Evolutionary conservation across 2,329 filamentous ascomycete species (phyloP).

Genomic region (Pseudogymnoascus sp.): DNA sequence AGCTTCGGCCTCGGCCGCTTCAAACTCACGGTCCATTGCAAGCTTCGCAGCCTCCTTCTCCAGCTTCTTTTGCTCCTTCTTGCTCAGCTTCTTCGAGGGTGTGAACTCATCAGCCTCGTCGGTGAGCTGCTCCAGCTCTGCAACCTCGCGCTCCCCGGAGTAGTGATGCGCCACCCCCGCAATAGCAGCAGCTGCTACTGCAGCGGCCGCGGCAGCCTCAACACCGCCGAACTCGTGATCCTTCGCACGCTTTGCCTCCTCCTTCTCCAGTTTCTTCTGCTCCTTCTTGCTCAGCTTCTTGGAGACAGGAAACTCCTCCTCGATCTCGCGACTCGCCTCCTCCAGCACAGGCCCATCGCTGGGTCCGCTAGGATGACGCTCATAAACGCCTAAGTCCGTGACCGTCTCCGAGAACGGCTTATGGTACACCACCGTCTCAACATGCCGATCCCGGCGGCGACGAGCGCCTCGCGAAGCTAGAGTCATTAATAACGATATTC

Average conservation of each 20-base stretch:
- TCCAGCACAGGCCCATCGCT: slow-evolving; percentile 27
- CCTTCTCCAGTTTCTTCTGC: slow-evolving; percentile 40
- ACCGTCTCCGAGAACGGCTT: slow-evolving; percentile 45
- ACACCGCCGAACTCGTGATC: slow-evolving; percentile 20
- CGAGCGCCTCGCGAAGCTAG: slow-evolving; percentile 54
- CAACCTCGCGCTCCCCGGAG: slow-evolving; percentile 5
- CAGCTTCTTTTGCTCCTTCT: slow-evolving; percentile 38
- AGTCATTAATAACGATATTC: slow-evolving; percentile 62
- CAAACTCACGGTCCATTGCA: slow-evolving; percentile 20
- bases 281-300: slow-evolving; percentile 33
- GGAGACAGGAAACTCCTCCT: slow-evolving; percentile 24
- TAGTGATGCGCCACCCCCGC: not conserved
- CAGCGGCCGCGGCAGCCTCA: slow-evolving; percentile 7
- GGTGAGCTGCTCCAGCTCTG: not conserved
- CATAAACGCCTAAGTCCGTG: slow-evolving; percentile 33
- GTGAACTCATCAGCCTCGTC: slow-evolving; percentile 18
- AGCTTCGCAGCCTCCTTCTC: slow-evolving; percentile 34
- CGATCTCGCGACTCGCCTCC: slow-evolving; percentile 28
- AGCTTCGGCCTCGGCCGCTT: slow-evolving; percentile 3
- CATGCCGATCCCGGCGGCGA: slow-evolving; percentile 57
- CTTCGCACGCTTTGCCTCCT: slow-evolving; percentile 25
- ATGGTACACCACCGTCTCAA: slow-evolving; percentile 38
- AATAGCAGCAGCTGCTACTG: not conserved
- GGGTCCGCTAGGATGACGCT: slow-evolving; percentile 15
- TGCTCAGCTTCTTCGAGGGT: slow-evolving; percentile 27